A percentile compares a stretch with the other conserved stretches of the same genome.
These are phyloP conservation scores for Neurospora sp. DNA, from an alignment of 495 filamentous ascomycete species.

Conservation along the genomic window DNA sequence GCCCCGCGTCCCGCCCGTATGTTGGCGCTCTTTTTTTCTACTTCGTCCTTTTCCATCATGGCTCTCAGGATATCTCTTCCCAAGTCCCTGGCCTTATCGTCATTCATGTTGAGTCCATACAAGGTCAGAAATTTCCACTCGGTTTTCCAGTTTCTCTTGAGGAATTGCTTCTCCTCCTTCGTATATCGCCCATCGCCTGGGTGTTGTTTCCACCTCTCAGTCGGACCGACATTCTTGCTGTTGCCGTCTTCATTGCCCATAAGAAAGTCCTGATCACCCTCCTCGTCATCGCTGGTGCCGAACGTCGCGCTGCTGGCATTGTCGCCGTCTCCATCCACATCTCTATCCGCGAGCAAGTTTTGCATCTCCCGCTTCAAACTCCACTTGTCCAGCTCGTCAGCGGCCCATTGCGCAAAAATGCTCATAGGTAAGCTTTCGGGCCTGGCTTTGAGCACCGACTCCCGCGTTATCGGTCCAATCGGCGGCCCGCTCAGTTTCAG, in stretches of 20 bases:
- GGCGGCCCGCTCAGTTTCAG: neutral
- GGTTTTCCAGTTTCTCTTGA: neutral
- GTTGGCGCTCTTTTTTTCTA: neutral
- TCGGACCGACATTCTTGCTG: neutral
- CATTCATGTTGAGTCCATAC: neutral
- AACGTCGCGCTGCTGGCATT: neutral
- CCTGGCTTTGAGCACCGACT: neutral
- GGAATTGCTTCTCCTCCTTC: neutral
- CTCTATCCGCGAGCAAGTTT: neutral
- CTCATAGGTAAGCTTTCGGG: neutral
- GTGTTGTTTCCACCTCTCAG: neutral
- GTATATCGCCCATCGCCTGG: neutral
- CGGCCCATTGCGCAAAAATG: neutral
- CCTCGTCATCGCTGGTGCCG: neutral
- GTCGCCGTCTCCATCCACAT: neutral
- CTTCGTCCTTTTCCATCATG: neutral
- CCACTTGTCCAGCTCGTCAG: neutral
- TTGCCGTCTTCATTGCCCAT: neutral
- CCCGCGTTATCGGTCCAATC: neutral
- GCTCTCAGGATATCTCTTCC: neutral
- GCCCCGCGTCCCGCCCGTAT: no score
- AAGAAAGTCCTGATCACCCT: neutral
- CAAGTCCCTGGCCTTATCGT: neutral
- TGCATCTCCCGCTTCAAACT: neutral
- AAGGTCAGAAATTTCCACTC: neutral